Evolutionary conservation across 2,329 filamentous ascomycete genomes (phyloP).

Genomic region (Nemania bipapillata): DNA sequence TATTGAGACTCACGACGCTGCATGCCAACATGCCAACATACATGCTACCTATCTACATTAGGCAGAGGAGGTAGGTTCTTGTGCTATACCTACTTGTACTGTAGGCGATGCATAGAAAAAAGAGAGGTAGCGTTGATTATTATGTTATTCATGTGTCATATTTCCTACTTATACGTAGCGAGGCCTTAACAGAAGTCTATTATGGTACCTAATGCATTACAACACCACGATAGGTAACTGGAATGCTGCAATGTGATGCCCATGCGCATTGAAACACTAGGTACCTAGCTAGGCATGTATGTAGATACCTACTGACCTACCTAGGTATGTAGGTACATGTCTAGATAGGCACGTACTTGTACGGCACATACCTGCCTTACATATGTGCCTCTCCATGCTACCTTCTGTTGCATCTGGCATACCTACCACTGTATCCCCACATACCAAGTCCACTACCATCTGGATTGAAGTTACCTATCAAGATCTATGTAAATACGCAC

Average conservation of each 20-base stretch:
- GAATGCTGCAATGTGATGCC: not conserved
- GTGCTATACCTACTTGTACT: too few species aligned
- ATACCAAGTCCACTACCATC: not conserved
- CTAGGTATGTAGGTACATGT: too few species aligned
- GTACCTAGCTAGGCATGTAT: too few species aligned
- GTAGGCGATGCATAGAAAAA: too few species aligned
- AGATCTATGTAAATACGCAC: not conserved
- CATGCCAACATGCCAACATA: slow-evolving; percentile 1
- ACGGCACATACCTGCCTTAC: too few species aligned
- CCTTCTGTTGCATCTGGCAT: not conserved
- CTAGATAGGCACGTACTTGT: too few species aligned
- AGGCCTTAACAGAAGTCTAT: not conserved
- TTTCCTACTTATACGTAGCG: not conserved
- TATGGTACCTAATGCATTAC: not conserved
- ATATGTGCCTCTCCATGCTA: not conserved
- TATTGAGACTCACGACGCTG: slow-evolving; percentile 16
- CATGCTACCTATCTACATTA: too few species aligned
- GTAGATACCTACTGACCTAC: too few species aligned
- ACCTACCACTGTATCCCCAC: not conserved
- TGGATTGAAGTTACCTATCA: not conserved
- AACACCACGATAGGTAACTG: not conserved
- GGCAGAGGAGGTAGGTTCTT: too few species aligned
- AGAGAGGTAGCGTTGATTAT: slow-evolving; percentile 7
- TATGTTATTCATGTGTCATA: not conserved
- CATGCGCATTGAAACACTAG: not conserved